These are phyloP conservation scores for Aspergillus bridgeri DNA, from an alignment of 495 filamentous ascomycete genomes.

Conservation along the genomic window DNA sequence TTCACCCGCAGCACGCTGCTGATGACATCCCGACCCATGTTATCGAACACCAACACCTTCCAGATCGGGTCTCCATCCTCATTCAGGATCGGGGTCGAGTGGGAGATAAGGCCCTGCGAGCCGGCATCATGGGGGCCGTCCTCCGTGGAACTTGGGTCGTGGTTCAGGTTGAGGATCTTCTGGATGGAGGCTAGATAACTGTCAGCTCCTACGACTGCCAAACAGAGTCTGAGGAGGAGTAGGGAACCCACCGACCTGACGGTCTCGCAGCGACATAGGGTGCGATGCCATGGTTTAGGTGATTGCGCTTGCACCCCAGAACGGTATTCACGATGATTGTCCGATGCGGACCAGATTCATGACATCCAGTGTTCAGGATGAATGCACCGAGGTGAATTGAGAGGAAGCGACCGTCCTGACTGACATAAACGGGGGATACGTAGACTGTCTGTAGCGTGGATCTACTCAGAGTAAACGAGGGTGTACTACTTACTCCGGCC, in stretches of 20 bases:
- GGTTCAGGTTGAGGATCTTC: constrained; percentile 94
- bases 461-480: no score
- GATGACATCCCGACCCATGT: constrained; percentile 71
- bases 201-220: constrained; percentile 1
- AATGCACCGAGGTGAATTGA: neutral
- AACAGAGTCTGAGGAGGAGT: constrained; percentile 40
- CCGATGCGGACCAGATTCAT: constrained; percentile 20
- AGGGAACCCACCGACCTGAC: constrained; percentile 84
- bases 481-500: no score
- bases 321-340: constrained; percentile 13
- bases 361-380: constrained; percentile 13
- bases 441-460: neutral
- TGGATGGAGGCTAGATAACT: constrained; percentile 76
- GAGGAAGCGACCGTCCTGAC: neutral
- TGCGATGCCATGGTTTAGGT: constrained; percentile 62
- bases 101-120: constrained; percentile 60
- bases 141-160: constrained; percentile 54
- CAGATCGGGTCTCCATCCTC: constrained; percentile 81
- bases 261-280: constrained; percentile 81
- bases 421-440: neutral
- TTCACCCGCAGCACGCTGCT: constrained; percentile 93
- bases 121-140: constrained; percentile 53
- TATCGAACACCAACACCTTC: constrained; percentile 70
- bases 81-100: constrained; percentile 81
- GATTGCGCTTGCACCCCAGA: constrained; percentile 1